Base-by-base conservation (phyloP, 108 stramenopile species). In the Nitzschia palea region DNA sequence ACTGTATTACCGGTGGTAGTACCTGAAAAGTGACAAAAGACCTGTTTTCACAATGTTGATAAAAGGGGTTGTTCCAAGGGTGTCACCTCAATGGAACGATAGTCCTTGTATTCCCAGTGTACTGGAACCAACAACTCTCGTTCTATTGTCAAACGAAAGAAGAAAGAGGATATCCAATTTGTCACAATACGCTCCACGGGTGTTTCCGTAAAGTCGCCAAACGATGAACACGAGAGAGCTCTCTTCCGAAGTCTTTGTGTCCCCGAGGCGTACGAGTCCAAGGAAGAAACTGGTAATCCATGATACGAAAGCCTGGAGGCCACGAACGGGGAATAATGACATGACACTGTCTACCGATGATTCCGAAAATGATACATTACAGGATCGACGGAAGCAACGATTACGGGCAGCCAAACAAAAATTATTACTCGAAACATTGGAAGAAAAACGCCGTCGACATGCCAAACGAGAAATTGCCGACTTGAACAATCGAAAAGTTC, bases 161-260 rank as follows among this genome's bases (percentile, higher is more conserved):
- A n/a, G n/a, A n/a, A n/a, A n/a, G n/a, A n/a, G n/a, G n/a, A n/a
- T n/a, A n/a, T n/a, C n/a, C n/a, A n/a, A n/a, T n/a, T n/a, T n/a
- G n/a, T n/a, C n/a, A n/a, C n/a, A n/a, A n/a, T n/a, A n/a, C n/a
- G n/a, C n/a, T n/a, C n/a, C n/a, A n/a, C n/a, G n/a, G n/a, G n/a
- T n/a, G n/a, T n/a, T n/a, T n/a, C n/a, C 37, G 14, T 14, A 40
- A 40, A 40, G 10, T 40, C 55, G 12, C 14, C 10, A 56, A 10
- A 56, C 12, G n/a, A 60, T 60, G 59, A 60, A 60, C 25, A 36
- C 22, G 43, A 17, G 59, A 9, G 59, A 60, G 25, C 33, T 60
- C 1, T 40, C 59, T 25, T 40, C 59, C 22, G 23, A 60, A 22
- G 31, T 40, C 9, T 60, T 60, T 23, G 9, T 32, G 9, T 55